A percentile compares a stretch with the other conserved stretches of the same genome.
Conservation (phyloP, 768 basidiomycete species). For the Naganishia randhawae region DNA sequence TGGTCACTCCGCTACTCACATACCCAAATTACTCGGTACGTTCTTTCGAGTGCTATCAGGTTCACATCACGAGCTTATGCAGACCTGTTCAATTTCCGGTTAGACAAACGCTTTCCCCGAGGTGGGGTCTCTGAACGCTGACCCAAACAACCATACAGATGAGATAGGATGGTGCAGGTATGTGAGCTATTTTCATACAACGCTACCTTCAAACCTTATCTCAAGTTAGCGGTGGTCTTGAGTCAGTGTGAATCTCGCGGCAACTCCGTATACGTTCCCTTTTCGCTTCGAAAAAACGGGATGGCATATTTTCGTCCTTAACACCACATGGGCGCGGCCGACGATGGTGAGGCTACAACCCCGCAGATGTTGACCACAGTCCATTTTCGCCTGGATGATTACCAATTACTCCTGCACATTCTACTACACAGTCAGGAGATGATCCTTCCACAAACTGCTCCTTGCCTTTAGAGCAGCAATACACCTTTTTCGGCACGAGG, state of each 20-base stretch:
- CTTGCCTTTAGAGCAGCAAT: constrained; percentile 23
- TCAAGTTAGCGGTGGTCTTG: not conserved
- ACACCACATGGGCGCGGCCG: constrained; percentile 45
- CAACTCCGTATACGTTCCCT: constrained; percentile 36
- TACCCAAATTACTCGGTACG: constrained; percentile 44
- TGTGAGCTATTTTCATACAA: constrained; percentile 23
- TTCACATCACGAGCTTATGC: not conserved
- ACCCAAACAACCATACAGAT: constrained; percentile 19
- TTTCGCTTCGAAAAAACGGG: constrained; percentile 42
- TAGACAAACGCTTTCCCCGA: constrained; percentile 44
- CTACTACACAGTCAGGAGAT: constrained; percentile 26
- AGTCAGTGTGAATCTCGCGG: constrained; percentile 26
- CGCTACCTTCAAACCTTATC: not conserved
- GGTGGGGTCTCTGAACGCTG: not conserved
- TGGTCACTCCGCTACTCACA: constrained; percentile 44
- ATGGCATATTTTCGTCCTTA: constrained; percentile 48
- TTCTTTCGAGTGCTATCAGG: not conserved
- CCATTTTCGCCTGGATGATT: not conserved
- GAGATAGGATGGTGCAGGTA: constrained; percentile 34
- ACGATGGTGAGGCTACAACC: constrained; percentile 37
- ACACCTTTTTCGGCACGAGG: constrained; percentile 45
- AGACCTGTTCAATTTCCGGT: not conserved
- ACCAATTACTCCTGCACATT: not conserved
- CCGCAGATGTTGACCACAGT: not conserved
- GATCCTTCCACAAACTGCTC: constrained; percentile 27